Conservation (phyloP, 805 yeast genomes). For the Deakozyma indianensis region DNA sequence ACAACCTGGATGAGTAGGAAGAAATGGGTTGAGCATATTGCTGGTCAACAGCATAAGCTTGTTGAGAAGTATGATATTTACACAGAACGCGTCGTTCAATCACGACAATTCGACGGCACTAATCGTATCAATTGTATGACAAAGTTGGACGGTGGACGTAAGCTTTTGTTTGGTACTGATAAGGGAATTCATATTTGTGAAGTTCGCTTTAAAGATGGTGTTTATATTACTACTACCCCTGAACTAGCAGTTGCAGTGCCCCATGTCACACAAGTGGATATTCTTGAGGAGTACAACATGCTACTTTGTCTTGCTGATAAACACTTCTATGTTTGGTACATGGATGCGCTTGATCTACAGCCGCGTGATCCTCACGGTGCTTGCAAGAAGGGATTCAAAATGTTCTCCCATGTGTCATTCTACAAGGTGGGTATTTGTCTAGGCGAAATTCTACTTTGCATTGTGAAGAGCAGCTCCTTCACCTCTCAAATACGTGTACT, state of each 20-base stretch:
- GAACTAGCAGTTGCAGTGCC: slow-evolving; percentile 57
- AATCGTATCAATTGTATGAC: slow-evolving; percentile 82
- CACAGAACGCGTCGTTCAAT: slow-evolving; percentile 59
- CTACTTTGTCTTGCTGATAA: slow-evolving; percentile 73
- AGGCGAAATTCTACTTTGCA: slow-evolving; percentile 78
- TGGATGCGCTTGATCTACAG: slow-evolving; percentile 35
- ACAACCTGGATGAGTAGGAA: slow-evolving; percentile 44
- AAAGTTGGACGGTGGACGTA: slow-evolving; percentile 89
- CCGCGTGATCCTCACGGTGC: slow-evolving; percentile 27
- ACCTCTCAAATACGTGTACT: slow-evolving; percentile 66
- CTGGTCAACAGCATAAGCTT: slow-evolving; percentile 61
- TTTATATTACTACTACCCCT: slow-evolving; percentile 29
- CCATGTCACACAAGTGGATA: slow-evolving; percentile 80
- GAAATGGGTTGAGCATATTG: slow-evolving; percentile 66
- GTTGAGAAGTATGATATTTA: slow-evolving; percentile 65
- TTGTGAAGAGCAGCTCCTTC: slow-evolving; percentile 69
- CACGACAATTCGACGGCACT: slow-evolving; percentile 56
- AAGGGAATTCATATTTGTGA: slow-evolving; percentile 79
- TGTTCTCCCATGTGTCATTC: slow-evolving; percentile 76
- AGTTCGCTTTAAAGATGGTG: slow-evolving; percentile 35
- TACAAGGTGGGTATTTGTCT: slow-evolving; percentile 89
- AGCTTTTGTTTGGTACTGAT: slow-evolving; percentile 81
- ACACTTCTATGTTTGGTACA: slow-evolving; percentile 59
- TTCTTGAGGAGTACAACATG: slow-evolving; percentile 79
- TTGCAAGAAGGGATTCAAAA: slow-evolving; percentile 51